Conservation (phyloP, 75 land plant species). For the Chamaecyparis obtusa region DNA sequence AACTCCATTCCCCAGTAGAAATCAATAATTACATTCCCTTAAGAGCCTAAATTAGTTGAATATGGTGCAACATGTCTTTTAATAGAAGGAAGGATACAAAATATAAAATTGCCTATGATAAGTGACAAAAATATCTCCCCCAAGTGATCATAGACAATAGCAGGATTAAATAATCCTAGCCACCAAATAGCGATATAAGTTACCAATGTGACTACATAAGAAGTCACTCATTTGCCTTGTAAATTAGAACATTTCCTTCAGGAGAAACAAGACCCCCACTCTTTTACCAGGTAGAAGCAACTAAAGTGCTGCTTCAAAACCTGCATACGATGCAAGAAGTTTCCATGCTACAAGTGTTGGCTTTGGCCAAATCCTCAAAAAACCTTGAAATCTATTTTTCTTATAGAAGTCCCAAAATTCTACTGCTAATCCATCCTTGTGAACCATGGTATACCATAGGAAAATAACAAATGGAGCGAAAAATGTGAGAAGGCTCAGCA, state of each 20-base stretch:
- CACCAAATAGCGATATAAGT: conserved; percentile 6
- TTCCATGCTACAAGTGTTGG: conserved; percentile 79
- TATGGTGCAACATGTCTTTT: conserved; percentile 95
- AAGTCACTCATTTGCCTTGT: conserved; percentile 19
- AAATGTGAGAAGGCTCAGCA: no score
- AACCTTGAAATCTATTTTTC: conserved; percentile 63
- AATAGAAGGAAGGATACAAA: conserved; percentile 81
- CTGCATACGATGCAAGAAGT: conserved; percentile 67
- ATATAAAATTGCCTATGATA: conserved; percentile 75
- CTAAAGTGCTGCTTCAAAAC: conserved; percentile 88
- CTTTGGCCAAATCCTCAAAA: conserved; percentile 69
- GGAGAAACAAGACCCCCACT: conserved; percentile 86
- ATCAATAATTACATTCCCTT: conserved; percentile 84
- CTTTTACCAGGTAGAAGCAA: conserved; percentile 76
- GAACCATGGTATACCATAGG: conserved; percentile 98
- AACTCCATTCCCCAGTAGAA: conserved; percentile 99
- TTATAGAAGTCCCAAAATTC: conserved; percentile 42
- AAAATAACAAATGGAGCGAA: no score
- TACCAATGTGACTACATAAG: no score
- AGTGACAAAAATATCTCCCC: conserved; percentile 91
- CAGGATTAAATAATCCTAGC: conserved; percentile 80
- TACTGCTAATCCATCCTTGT: conserved; percentile 80
- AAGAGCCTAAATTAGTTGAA: conserved; percentile 95
- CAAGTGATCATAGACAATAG: conserved; percentile 88
- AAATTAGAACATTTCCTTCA: conserved; percentile 81